These are phyloP conservation scores for Vigna angularis DNA, from an alignment of 306 rosid genomes.

Conservation along the genomic window DNA sequence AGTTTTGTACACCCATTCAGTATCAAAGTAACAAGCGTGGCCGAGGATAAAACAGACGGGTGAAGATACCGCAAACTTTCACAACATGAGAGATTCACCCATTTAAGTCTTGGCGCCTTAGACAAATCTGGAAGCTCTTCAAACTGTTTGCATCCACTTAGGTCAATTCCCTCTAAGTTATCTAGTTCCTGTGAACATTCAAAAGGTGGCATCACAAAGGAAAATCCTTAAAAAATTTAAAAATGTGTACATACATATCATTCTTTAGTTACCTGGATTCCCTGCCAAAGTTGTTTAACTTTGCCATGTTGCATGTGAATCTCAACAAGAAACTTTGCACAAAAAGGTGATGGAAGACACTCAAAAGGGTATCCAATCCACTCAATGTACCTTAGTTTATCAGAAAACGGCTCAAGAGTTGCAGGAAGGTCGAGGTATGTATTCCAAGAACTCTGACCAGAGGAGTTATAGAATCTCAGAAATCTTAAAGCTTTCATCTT, in stretches of 20 bases:
- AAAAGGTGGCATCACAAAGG: background rate
- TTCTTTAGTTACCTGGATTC: conserved; percentile 32
- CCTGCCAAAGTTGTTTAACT: conserved; percentile 42
- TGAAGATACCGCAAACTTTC: background rate
- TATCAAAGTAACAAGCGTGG: conserved; percentile 1
- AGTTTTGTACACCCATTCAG: background rate
- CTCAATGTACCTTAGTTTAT: conserved; percentile 35
- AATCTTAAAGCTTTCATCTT: conserved; percentile 39
- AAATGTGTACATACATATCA: too few relatives aligned
- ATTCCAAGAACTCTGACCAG: background rate
- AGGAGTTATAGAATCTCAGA: conserved; percentile 3
- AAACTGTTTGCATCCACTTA: background rate
- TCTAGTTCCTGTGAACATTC: conserved; percentile 13
- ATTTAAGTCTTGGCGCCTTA: conserved; percentile 25
- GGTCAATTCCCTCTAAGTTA: conserved; percentile 15
- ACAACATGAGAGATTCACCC: conserved; percentile 23
- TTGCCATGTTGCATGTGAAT: conserved; percentile 23
- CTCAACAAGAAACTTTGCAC: conserved; percentile 31
- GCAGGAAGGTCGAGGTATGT: background rate
- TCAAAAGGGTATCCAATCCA: conserved; percentile 39
- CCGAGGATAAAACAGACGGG: background rate
- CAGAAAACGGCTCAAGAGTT: conserved; percentile 9
- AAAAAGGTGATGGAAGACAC: conserved; percentile 31
- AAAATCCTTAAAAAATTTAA: background rate
- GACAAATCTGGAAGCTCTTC: conserved; percentile 39